Base-by-base conservation (phyloP, 495 filamentous ascomycete genomes). In the Jackrogersella multiformis region DNA sequence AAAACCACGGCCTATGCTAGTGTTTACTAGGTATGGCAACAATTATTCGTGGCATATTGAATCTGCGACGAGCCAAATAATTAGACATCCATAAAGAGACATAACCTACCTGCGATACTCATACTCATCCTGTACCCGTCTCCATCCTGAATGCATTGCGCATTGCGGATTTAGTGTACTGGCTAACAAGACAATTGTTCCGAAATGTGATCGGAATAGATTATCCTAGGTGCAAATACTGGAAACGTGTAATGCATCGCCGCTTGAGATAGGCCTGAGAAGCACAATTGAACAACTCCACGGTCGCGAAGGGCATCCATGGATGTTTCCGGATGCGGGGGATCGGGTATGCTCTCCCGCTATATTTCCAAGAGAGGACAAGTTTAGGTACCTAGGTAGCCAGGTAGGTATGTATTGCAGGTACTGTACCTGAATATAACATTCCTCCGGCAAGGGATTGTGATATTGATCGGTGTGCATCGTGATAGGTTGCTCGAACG, bases 311-410 rank as follows among this genome's bases (percentile, higher is more conserved):
- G 44, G 61, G 44, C 44, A 56, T 46, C 20, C 51, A 48, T 41
- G 10, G 41, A 70, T 52, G 61, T 52, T n/a, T n/a, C n/a, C n/a
- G n/a, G n/a, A n/a, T n/a, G n/a, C n/a, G n/a, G 67, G 67, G 52
- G 61, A 65, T 65, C 56, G 67, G 67, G 62, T 60, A 57, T 56
- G 54, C 30, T 57, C 53, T 64, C 66, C 66, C 60, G 66, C 49
- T 18, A 32, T 20, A 38, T 61, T 69, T 60, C 66, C 60, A 56
- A 57, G 66, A 69, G 55, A 44, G 41, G 65, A 68, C 2, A 69
- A 64, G 63, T 48, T 18, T 54, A 18, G 26, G 21, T 35, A 35
- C 8, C 21, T 32, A n/a, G n/a, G n/a, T n/a, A n/a, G n/a, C n/a
- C n/a, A n/a, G n/a, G n/a, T n/a, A n/a, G n/a, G n/a, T n/a, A n/a